Evolutionary conservation across 371 early-diverging fungal species (phyloP).

Genomic region (Polyrhizophydium stewartii): DNA sequence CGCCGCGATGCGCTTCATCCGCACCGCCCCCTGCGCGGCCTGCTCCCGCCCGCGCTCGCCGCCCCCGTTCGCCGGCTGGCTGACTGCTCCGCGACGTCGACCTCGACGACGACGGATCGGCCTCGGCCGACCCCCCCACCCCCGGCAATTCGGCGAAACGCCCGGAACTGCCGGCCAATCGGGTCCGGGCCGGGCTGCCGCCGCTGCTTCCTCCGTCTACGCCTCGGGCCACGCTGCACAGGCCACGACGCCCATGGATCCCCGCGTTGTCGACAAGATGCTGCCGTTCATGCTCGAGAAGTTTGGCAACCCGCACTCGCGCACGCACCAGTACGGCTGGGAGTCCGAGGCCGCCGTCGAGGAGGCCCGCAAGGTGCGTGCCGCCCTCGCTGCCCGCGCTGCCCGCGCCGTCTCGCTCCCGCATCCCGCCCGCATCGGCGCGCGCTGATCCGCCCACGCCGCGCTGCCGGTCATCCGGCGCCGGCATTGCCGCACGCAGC

Average conservation of each 20-base stretch:
- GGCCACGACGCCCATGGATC: slow-evolving; percentile 98
- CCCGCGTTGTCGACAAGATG: slow-evolving; percentile 97
- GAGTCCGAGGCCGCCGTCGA: slow-evolving; percentile 96
- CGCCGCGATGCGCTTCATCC: too few species aligned
- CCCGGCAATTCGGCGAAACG: slow-evolving; percentile 48
- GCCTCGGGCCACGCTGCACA: slow-evolving; percentile 67
- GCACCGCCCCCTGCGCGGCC: too few species aligned
- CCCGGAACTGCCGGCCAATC: slow-evolving; percentile 58
- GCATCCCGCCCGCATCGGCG: neutral
- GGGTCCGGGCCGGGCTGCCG: slow-evolving; percentile 62
- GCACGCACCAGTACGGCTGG: slow-evolving; percentile 99
- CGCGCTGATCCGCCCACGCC: neutral
- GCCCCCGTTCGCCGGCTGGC: too few species aligned
- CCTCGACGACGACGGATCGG: too few species aligned
- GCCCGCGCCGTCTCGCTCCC: too few species aligned
- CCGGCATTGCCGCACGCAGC: slow-evolving; percentile 38
- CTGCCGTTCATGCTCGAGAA: slow-evolving; percentile 90
- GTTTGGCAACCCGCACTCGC: slow-evolving; percentile 98
- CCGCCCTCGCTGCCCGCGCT: neutral
- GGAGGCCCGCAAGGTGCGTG: slow-evolving; percentile 65
- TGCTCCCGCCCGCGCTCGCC: too few species aligned
- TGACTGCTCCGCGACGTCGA: too few species aligned
- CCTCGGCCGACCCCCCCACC: too few species aligned
- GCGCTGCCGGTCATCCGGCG: neutral
- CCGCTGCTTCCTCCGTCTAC: slow-evolving; percentile 59